Evolutionary conservation across 2,329 filamentous ascomycete genomes (phyloP), one percentile per base, ranked within the genome.

Genomic region (Neonectria ditissima): DNA sequence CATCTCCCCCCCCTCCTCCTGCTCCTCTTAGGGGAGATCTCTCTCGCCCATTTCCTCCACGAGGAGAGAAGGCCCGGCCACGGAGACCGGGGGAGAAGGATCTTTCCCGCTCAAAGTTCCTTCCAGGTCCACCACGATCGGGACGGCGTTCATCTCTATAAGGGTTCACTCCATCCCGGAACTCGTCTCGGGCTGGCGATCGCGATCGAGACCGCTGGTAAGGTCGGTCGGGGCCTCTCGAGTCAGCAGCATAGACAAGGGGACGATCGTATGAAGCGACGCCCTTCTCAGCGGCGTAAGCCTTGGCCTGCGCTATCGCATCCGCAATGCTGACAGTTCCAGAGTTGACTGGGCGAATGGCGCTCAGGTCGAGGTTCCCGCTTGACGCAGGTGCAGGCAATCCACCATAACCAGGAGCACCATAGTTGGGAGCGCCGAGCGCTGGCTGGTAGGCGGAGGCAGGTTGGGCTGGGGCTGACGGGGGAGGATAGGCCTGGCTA

Each of bases 81-180:
- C 87, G 84, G 59, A 82, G 80, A 53, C 84, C 83, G 39, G 89
- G 90, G 47, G 92, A 93, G 75, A 89, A 91, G 16, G 93, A 95
- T 63, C 93, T 87, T 52, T 93, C 91, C 74, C 90, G 86, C 62
- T 86, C 87, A 77, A 76, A 76, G 32, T 77, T 73, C 39, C 72
- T 67, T 20, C 61, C 65, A 52, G 70, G 66, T 18, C 76, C 73
- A 11, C 74, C 75, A 53, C 84, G 84, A 70, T 81, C 85, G 66
- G 87, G 89, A 70, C 93, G 90, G 72, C 94, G 89, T 78, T 97
- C 93, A 76, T 97, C 93, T 76, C 93, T 87, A 78, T 96, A 97
- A 22, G 92, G 91, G 74, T 93, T 95, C 80, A 91, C 89, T 74
- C 89, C 90, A 77, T 93, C 91, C 78, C 91, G 87, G 78, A 88